Conservation (phyloP, 257 asterid genomes). For the Cinchona pubescens region DNA sequence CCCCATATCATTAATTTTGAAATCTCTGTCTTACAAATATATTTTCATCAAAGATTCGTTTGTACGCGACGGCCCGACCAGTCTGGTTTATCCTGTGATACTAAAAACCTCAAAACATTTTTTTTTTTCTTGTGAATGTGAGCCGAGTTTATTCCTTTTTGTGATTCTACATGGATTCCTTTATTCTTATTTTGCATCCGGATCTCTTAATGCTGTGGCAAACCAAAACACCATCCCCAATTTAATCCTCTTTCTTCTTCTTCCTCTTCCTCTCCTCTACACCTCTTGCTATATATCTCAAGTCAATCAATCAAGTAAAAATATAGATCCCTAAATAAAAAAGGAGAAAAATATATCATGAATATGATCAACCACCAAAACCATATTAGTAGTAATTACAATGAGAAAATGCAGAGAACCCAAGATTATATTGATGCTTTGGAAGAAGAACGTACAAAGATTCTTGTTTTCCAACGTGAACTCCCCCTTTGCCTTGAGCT, state of each 20-base stretch:
- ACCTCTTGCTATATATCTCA: neutral
- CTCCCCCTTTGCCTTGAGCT: conserved; percentile 92
- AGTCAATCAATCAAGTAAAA: neutral
- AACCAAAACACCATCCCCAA: conserved; percentile 12
- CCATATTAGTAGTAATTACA: conserved; percentile 21
- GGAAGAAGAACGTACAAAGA: conserved; percentile 74
- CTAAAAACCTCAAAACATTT: neutral
- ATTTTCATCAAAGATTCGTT: conserved; percentile 48
- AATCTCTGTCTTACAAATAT: conserved; percentile 14
- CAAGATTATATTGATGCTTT: conserved; percentile 58
- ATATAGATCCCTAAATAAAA: too few relatives aligned
- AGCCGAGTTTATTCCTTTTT: conserved; percentile 41
- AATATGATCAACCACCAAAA: conserved; percentile 42
- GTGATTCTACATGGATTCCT: conserved; percentile 66
- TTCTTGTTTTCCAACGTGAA: conserved; percentile 90
- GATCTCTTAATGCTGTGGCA: conserved; percentile 45
- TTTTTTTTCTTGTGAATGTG: conserved; percentile 17
- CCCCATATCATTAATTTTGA: too few relatives aligned
- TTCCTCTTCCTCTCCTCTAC: conserved; percentile 8
- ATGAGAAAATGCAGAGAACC: conserved; percentile 55
- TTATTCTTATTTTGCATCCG: conserved; percentile 42
- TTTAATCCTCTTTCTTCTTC: neutral
- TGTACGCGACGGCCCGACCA: conserved; percentile 85
- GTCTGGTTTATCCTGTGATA: conserved; percentile 17
- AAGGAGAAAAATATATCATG: neutral